A percentile compares a stretch with the other conserved stretches of the same genome.
phyloP scores from a whole-genome alignment of 2,329 filamentous ascomycete genomes.

The Xylariaceae sp. region DNA sequence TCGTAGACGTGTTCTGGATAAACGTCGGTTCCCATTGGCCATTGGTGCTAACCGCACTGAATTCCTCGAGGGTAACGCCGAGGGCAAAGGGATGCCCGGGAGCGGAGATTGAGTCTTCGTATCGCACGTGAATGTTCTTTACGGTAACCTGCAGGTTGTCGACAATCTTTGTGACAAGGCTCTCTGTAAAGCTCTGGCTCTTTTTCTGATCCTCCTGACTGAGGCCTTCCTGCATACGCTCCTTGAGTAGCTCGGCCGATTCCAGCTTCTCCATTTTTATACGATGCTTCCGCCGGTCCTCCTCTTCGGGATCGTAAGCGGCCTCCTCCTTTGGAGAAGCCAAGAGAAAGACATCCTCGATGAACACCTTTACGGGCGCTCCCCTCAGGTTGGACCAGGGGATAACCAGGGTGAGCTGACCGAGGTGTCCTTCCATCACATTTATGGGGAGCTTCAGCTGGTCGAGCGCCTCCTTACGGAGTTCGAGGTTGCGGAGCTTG shows the following conservation, averaged over 20 bases:
- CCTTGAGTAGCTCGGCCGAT: slow-evolving; percentile 89
- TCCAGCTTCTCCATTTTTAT: slow-evolving; percentile 99
- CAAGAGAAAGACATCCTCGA: slow-evolving; percentile 93
- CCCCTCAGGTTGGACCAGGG: slow-evolving; percentile 96
- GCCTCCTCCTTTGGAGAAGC: slow-evolving; percentile 94
- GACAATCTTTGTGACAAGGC: slow-evolving; percentile 90
- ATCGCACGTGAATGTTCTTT: slow-evolving; percentile 97
- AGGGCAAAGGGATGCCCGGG: slow-evolving; percentile 93
- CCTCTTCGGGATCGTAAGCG: slow-evolving; percentile 87
- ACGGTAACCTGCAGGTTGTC: slow-evolving; percentile 97
- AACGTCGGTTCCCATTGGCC: slow-evolving; percentile 93
- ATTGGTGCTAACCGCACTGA: slow-evolving; percentile 95
- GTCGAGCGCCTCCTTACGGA: slow-evolving; percentile 90
- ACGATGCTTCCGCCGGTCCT: slow-evolving; percentile 77
- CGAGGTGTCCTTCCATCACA: slow-evolving; percentile 90
- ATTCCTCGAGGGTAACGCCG: slow-evolving; percentile 87
- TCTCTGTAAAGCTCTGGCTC: slow-evolving; percentile 95
- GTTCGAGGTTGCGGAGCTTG: slow-evolving; percentile 85
- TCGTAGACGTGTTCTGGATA: slow-evolving; percentile 76
- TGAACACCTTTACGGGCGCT: slow-evolving; percentile 88
- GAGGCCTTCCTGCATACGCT: slow-evolving; percentile 86
- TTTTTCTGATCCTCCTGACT: slow-evolving; percentile 94
- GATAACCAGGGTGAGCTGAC: slow-evolving; percentile 84
- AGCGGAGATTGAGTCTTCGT: slow-evolving; percentile 94
- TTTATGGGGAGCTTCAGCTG: slow-evolving; percentile 96